Evolutionary conservation across 129 eudicot species (phyloP).

Genomic region (Flaveria brownii): DNA sequence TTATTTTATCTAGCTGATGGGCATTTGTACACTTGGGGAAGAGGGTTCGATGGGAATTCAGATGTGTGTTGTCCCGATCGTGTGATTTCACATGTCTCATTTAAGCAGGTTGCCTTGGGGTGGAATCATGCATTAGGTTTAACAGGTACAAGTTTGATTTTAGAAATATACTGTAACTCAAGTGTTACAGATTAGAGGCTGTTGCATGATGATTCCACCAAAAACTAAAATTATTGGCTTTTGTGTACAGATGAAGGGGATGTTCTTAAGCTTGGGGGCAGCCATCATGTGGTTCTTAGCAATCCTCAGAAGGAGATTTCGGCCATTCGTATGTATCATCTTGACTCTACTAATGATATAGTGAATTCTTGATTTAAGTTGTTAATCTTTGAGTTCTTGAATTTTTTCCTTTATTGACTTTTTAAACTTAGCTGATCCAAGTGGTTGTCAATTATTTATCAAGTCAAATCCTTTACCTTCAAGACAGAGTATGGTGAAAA

Average conservation of each 20-base stretch:
- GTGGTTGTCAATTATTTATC: not conserved
- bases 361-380: not conserved
- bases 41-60: constrained; percentile 58
- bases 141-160: constrained; percentile 7
- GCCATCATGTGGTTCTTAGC: constrained; percentile 59
- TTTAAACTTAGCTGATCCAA: not conserved
- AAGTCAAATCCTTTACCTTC: not conserved
- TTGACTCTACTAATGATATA: not conserved
- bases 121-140: constrained; percentile 79
- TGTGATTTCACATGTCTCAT: constrained; percentile 32
- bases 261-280: constrained; percentile 67
- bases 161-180: not conserved
- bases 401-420: not conserved
- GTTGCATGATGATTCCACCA: not conserved
- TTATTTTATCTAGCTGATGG: constrained; percentile 47
- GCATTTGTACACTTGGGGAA: constrained; percentile 83
- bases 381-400: constrained; percentile 4
- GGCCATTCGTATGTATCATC: constrained; percentile 26
- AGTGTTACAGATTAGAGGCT: not conserved
- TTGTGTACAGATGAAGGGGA: constrained; percentile 57
- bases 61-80: constrained; percentile 46
- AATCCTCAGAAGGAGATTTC: constrained; percentile 36
- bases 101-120: constrained; percentile 71
- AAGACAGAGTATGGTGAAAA: too few relatives aligned
- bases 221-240: not conserved